Base-by-base conservation (phyloP, 345 rosid species). In the Eucalyptus fibrosa region DNA sequence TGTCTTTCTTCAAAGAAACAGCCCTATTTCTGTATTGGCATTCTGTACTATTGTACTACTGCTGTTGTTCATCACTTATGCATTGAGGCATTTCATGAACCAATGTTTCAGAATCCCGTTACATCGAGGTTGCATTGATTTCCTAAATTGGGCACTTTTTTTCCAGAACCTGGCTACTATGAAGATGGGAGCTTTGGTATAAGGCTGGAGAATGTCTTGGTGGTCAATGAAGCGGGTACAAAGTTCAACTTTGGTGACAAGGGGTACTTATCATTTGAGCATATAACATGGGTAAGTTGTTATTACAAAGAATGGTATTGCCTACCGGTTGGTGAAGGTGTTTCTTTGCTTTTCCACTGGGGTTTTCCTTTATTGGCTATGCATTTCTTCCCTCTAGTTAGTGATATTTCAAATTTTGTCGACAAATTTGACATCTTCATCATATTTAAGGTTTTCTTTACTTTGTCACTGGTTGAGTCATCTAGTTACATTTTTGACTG, bases 131-230 rank as follows among this genome's bases (percentile, higher is more conserved):
- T 50, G 55, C 59, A 51, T 82, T 9, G 81, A 69, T 69, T 34
- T 69, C 81, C 91, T 34, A 69, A 69, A 37, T 10, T 37, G 45
- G 45, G 40, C 26, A 81, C 83, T n/a, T 92, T 90, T 90, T 51
- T 90, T 82, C 95, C 95, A 95, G 99, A 97, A 91, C 99, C 99
- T 88, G 99, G 99, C 87, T 97, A 97, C 94, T 97, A 97, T 67
- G 99, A 97, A 91, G 99, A 97, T 88, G 99, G 99, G 77, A 95
- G 91, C 92, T 98, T 98, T 89, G 99, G 99, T 87, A 94, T 98
- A 90, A 93, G 99, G 91, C 90, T 98, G 93, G 99, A 98, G 95
- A 98, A 98, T 90, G 99, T 98, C 86, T 96, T 97, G 87, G 92
- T 97, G 81, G 94, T 97, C 72, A 94, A 94, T 44, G 95, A 97